Conservation (phyloP, 2,329 filamentous ascomycete genomes). For the Aureobasidium sp. region DNA sequence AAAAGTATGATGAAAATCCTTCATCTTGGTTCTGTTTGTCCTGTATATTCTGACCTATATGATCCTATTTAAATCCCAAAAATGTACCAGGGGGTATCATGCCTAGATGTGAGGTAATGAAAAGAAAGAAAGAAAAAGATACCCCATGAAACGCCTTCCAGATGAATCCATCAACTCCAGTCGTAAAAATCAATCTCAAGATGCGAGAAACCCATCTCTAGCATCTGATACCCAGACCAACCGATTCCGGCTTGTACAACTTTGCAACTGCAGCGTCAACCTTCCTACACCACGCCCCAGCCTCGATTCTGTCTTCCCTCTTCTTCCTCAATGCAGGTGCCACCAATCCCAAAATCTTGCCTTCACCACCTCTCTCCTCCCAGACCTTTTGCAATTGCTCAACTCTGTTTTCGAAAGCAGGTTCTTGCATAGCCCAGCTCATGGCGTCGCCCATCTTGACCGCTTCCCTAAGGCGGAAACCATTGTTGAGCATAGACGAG, state of each 20-base stretch:
- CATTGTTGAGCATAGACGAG: conserved; percentile 33
- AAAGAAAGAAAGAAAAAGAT: background rate
- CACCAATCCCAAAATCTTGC: conserved; percentile 32
- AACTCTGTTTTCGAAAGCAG: conserved; percentile 27
- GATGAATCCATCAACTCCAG: background rate
- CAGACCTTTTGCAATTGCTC: conserved; percentile 28
- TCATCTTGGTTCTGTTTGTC: background rate
- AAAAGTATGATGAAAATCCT: background rate
- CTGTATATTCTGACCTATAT: background rate
- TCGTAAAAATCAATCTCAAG: background rate
- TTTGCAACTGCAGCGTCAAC: background rate
- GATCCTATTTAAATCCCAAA: background rate
- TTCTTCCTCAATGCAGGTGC: conserved; percentile 33
- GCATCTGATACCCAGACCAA: conserved; percentile 7
- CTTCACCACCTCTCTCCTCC: conserved; percentile 18
- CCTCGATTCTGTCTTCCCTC: conserved; percentile 24
- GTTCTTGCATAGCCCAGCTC: conserved; percentile 33
- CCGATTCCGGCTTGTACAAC: background rate
- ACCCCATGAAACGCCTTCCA: background rate
- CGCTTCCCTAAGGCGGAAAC: conserved; percentile 38
- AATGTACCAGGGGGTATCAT: conserved; percentile 2
- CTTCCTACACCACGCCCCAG: conserved; percentile 22
- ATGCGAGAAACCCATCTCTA: background rate
- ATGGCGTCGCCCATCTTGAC: conserved; percentile 38
- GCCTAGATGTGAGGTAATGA: background rate